Base-by-base conservation (phyloP, 805 yeast genomes). In the Candida jianshihensis region DNA sequence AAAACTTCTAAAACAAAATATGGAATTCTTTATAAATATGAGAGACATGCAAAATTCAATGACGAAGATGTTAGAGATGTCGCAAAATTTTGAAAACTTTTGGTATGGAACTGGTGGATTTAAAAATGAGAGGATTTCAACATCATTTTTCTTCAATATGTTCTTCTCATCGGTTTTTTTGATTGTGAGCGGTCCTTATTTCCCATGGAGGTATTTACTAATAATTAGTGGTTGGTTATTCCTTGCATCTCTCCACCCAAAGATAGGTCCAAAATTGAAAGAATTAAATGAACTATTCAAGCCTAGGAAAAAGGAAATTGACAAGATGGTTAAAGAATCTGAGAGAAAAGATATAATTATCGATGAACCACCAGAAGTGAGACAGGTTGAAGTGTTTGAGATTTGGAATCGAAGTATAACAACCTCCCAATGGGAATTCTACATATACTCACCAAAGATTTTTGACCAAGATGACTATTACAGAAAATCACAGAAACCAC, bases 301-400 rank as follows among this genome's bases (percentile, higher is more conserved):
- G 28, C 51, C 60, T 15, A 51, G 58, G 32, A 57, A 51, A 39
- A 41, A 46, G 25, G 57, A 46, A 22, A 38, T 62, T 32, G 59
- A 59, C 31, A 51, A 56, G 38, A 39, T 57, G 4, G 53, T 64
- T 5, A 60, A 60, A 19, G 56, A 49, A 27, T 56, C 60, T 26
- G 70, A 68, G 35, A 53, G 69, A 35, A 54, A 61, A 17, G 75
- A 75, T 42, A 73, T 88, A 8, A 63, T 84, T n/a, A 70, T 80
- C 18, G 94, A 85, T 51, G 87, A 79, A 39, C 61, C 71, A 0
- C 81, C 87, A 0, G 78, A 77, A 33, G 55, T 61, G 1, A 63
- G 75, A 30, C 55, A 61, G n/a, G 88, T 85, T 7, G 94, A 88
- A 51, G 64, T 89, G 1, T 89, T 69, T 54, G 95, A 88, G 56